Evolutionary conservation across 441 rosid genomes (phyloP).

Genomic region (Gossypium lobatum): DNA sequence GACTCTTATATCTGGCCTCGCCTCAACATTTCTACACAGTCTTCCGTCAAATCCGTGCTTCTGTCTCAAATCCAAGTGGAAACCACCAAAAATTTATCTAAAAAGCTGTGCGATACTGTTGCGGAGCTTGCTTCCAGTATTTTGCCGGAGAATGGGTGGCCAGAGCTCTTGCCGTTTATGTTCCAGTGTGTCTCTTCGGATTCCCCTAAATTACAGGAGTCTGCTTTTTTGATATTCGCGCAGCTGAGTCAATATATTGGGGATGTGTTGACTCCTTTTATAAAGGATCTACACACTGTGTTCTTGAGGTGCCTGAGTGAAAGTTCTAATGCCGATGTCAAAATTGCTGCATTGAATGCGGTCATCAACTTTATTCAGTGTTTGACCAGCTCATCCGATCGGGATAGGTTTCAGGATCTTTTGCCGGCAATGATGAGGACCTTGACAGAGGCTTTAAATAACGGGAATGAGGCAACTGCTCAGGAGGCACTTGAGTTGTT

Average conservation of each 20-base stretch:
- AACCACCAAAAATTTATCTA: conserved; percentile 59
- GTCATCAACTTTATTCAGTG: conserved; percentile 93
- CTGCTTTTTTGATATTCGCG: conserved; percentile 81
- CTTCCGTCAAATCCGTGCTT: conserved; percentile 69
- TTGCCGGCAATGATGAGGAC: conserved; percentile 91
- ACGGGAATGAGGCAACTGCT: conserved; percentile 86
- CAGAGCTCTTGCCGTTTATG: conserved; percentile 88
- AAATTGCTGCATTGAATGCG: conserved; percentile 89
- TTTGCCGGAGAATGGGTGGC: conserved; percentile 85
- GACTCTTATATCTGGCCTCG: conserved; percentile 87
- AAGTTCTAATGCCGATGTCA: conserved; percentile 65
- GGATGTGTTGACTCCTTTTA: conserved; percentile 64
- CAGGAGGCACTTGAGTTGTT: conserved; percentile 93
- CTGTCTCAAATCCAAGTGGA: conserved; percentile 72
- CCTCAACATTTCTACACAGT: conserved; percentile 58
- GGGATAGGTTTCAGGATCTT: conserved; percentile 95
- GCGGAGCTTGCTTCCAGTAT: conserved; percentile 82
- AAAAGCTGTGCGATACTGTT: conserved; percentile 88
- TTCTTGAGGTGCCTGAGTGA: conserved; percentile 68
- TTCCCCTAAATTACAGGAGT: conserved; percentile 75
- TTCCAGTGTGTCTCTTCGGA: conserved; percentile 88
- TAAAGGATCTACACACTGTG: conserved; percentile 79
- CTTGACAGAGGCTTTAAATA: conserved; percentile 84
- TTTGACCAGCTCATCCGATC: conserved; percentile 53
- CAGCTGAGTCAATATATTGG: conserved; percentile 91